Percentiles rank a stretch among this genome's conserved stretches.
Evolutionary conservation across 306 rosid species (phyloP).

Genomic region (Castanospermum australe): DNA sequence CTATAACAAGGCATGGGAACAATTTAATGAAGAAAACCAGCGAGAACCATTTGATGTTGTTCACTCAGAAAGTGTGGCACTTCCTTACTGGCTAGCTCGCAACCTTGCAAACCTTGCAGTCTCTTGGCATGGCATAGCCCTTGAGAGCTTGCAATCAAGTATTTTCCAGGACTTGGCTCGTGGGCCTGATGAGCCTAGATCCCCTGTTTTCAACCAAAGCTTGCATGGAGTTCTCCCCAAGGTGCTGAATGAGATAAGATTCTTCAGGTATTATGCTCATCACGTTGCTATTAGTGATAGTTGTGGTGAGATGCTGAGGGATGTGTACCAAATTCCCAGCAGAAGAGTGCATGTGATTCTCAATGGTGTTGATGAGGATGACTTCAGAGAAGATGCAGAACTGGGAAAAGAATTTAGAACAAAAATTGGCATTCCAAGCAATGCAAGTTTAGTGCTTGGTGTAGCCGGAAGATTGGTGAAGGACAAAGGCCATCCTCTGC

Average conservation of each 20-base stretch:
- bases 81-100: conserved; percentile 65
- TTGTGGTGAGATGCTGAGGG: conserved; percentile 80
- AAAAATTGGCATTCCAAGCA: conserved; percentile 51
- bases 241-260: conserved; percentile 71
- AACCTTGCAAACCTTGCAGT: conserved; percentile 66
- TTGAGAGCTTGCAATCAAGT: conserved; percentile 71
- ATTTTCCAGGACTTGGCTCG: conserved; percentile 71
- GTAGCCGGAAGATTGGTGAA: conserved; percentile 83
- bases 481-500: conserved; percentile 83
- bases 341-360: conserved; percentile 77
- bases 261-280: conserved; percentile 70
- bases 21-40: conserved; percentile 49
- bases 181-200: conserved; percentile 45
- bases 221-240: conserved; percentile 62
- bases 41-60: conserved; percentile 59
- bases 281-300: conserved; percentile 84
- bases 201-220: conserved; percentile 53
- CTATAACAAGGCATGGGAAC: conserved; percentile 85
- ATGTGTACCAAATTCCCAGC: conserved; percentile 64
- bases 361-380: conserved; percentile 67
- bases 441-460: conserved; percentile 67
- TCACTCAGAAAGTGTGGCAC: conserved; percentile 85
- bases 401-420: conserved; percentile 51
- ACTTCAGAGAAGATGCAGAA: conserved; percentile 41
- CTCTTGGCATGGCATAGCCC: conserved; percentile 87